These are phyloP conservation scores for Microbotryum scabiosae DNA, from an alignment of 1,284 basidiomycete species.

Conservation along the genomic window DNA sequence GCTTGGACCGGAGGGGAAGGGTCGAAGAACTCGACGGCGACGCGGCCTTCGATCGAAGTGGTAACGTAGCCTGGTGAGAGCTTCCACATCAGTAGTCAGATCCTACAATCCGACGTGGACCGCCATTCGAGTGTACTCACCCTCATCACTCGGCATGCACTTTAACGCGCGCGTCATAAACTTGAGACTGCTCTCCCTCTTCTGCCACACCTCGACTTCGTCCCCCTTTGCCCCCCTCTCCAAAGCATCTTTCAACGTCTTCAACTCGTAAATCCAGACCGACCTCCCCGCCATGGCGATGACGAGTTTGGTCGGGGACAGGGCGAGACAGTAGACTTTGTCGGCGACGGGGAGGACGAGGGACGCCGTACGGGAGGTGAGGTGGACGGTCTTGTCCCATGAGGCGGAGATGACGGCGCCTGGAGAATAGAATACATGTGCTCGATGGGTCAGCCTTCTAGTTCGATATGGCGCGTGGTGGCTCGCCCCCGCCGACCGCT, in stretches of 20 bases:
- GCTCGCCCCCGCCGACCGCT: no score
- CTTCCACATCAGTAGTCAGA: neutral
- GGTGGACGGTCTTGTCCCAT: slow-evolving; percentile 80
- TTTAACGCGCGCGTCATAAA: slow-evolving; percentile 86
- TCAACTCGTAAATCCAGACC: slow-evolving; percentile 76
- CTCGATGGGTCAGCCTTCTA: no score
- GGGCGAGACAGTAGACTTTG: slow-evolving; percentile 72
- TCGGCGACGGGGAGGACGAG: slow-evolving; percentile 60
- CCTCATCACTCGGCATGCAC: slow-evolving; percentile 86
- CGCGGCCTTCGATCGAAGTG: slow-evolving; percentile 87
- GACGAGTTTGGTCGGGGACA: slow-evolving; percentile 64
- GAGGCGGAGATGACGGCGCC: slow-evolving; percentile 72
- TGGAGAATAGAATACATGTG: no score
- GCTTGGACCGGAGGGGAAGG: slow-evolving; percentile 64
- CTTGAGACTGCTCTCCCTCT: slow-evolving; percentile 85
- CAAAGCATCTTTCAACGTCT: slow-evolving; percentile 50
- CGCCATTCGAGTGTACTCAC: no score
- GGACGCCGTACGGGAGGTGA: slow-evolving; percentile 50
- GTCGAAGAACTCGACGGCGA: slow-evolving; percentile 96
- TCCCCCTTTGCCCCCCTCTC: slow-evolving; percentile 13
- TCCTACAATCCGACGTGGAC: no score
- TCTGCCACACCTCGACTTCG: slow-evolving; percentile 52
- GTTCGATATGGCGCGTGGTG: no score
- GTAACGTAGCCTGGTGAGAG: slow-evolving; percentile 74
- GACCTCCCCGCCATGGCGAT: slow-evolving; percentile 82